Evolutionary conservation across 176 grass and related monocot genomes (phyloP), one percentile per base, ranked within the genome.

Genomic region (Aegilops sharonensis): DNA sequence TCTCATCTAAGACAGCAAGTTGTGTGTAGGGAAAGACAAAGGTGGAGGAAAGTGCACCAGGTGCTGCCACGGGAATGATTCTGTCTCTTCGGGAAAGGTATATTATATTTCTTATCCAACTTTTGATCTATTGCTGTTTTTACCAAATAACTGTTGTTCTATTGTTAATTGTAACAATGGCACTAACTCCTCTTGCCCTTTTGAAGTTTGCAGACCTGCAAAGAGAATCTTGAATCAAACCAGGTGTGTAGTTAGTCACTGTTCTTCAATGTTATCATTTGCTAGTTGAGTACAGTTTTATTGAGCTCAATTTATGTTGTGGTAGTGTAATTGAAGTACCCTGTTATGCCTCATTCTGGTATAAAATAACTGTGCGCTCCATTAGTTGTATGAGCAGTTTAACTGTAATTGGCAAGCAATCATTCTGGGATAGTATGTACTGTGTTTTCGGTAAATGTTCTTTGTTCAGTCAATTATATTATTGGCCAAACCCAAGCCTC

Each of bases 1-100:
- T 6, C 35, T 40, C 1, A 9, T 84, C 64, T 45, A 77, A 78
- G 5, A 54, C 32, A 67, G 47, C 35, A 81, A 27, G 85, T 73
- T 52, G 37, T 69, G 78, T 92, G 54, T 56, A 99, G 97, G 89
- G 85, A 81, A 99, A 99, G 62, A 75, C 72, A 87, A 99, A 89
- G 74, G 85, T 88, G 1, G 97, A 99, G 75, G 97, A 99, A 93
- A 97, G 83, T 91, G 89, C 91, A 57, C 97, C 97, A 62, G 97
- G 97, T 76, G 92, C 90, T 54, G 90, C 97, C 3, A 99, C 94
- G n/a, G 97, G 97, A 81, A 96, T 99, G 94, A 99, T 99, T 85
- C 78, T 99, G 68, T 94, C 97, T 91, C 89, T 99, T 77, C 94
- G 97, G 70, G 92, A 94, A 96, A 94, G 94, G 97, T 96, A 78